These are phyloP conservation scores for Corrigiola litoralis DNA, from an alignment of 179 eudicot genomes.

Conservation along the genomic window DNA sequence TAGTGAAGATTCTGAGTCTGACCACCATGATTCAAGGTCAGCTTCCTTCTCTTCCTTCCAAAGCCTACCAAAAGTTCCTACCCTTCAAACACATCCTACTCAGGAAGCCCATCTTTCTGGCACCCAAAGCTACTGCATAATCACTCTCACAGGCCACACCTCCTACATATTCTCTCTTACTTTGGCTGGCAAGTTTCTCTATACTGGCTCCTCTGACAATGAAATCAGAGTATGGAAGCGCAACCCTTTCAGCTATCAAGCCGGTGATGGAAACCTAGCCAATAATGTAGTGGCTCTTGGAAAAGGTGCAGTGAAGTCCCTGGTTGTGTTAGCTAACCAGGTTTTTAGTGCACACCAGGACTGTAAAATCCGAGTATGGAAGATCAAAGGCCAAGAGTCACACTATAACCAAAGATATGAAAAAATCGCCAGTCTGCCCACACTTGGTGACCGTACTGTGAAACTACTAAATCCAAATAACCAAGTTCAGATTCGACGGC, in stretches of 20 bases:
- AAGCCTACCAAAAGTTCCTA: constrained; percentile 55
- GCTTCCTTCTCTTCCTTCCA: constrained; percentile 26
- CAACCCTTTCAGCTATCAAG: constrained; percentile 27
- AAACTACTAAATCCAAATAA: constrained; percentile 46
- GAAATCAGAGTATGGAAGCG: constrained; percentile 53
- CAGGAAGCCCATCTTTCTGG: constrained; percentile 23
- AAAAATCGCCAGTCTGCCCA: constrained; percentile 60
- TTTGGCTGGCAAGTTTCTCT: constrained; percentile 59
- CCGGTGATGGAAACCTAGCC: constrained; percentile 12
- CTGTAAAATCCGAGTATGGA: constrained; percentile 69
- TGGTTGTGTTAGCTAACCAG: constrained; percentile 42
- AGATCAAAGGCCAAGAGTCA: constrained; percentile 34
- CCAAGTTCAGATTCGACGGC: constrained; percentile 65
- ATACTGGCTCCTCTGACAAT: constrained; percentile 56
- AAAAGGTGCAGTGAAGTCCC: constrained; percentile 67
- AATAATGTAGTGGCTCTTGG: constrained; percentile 42
- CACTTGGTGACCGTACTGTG: constrained; percentile 51
- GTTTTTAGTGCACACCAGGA: constrained; percentile 66
- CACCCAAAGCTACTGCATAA: constrained; percentile 55
- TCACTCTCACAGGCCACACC: constrained; percentile 56
- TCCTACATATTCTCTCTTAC: constrained; percentile 71
- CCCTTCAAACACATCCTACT: constrained; percentile 32
- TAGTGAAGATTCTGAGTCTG: constrained; percentile 18
- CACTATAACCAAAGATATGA: constrained; percentile 30
- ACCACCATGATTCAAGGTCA: constrained; percentile 9